These are phyloP conservation scores for Verticillium klebahnii DNA, from an alignment of 2,329 filamentous ascomycete genomes.

Conservation along the genomic window DNA sequence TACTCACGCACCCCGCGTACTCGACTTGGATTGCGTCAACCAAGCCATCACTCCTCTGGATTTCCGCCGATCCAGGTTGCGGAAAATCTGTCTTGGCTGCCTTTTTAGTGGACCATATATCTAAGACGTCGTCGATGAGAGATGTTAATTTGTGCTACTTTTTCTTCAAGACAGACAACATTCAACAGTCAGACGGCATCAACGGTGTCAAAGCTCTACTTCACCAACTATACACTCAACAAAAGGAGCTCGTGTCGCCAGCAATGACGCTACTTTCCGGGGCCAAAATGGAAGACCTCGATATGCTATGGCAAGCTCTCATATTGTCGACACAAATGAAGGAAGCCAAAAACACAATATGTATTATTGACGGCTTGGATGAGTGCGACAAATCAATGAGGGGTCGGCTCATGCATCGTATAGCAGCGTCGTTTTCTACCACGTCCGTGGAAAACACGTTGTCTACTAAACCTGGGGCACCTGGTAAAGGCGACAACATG, in stretches of 20 bases:
- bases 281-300: not conserved
- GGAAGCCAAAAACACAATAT: slow-evolving; percentile 9
- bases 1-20: slow-evolving; percentile 8
- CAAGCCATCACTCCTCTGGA: slow-evolving; percentile 8
- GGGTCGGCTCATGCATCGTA: slow-evolving; percentile 5
- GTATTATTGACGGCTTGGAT: slow-evolving; percentile 15
- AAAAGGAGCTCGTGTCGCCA: not conserved
- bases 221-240: slow-evolving; percentile 9
- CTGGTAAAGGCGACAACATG: not conserved
- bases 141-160: slow-evolving; percentile 11
- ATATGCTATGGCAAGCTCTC: slow-evolving; percentile 3
- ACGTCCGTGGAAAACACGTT: too few species aligned
- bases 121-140: not conserved
- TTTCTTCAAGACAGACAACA: slow-evolving; percentile 13
- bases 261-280: not conserved
- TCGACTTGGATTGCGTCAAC: slow-evolving; percentile 1
- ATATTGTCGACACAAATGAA: not conserved
- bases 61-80: slow-evolving; percentile 12
- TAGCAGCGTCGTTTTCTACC: slow-evolving; percentile 6
- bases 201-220: slow-evolving; percentile 6
- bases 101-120: slow-evolving; percentile 10
- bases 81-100: slow-evolving; percentile 12
- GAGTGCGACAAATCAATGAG: slow-evolving; percentile 11
- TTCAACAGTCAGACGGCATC: slow-evolving; percentile 7
- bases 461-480: too few species aligned